phyloP scores from a whole-genome alignment of 2,329 filamentous ascomycete genomes.

The Pleomassaria siparia region DNA sequence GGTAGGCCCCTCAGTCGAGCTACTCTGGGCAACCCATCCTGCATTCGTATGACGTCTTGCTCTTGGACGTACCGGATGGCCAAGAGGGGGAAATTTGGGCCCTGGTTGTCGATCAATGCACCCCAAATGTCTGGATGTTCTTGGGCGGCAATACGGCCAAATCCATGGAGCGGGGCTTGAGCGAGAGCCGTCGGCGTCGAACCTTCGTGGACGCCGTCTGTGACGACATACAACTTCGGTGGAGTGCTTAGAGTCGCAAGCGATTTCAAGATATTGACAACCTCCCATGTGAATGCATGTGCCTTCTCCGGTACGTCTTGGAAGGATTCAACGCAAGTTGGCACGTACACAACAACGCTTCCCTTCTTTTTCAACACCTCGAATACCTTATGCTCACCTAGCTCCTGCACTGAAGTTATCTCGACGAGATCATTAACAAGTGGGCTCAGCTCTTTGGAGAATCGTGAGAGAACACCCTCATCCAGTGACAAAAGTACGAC shows the following conservation, averaged over 20 bases:
- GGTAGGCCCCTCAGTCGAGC: constrained; percentile 32
- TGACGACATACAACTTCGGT: constrained; percentile 35
- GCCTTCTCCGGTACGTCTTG: constrained; percentile 14
- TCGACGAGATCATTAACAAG: constrained; percentile 3
- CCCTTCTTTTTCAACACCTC: constrained; percentile 9
- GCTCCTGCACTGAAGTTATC: constrained; percentile 8
- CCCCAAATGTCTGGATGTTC: constrained; percentile 45
- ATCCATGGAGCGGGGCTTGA: constrained; percentile 39
- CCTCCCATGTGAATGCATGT: constrained; percentile 21
- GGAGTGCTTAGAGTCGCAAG: constrained; percentile 11
- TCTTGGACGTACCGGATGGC: constrained; percentile 44
- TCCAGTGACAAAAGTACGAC: constrained; percentile 3
- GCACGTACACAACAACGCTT: constrained; percentile 19
- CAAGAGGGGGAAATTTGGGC: constrained; percentile 33
- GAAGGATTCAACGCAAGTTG: constrained; percentile 8
- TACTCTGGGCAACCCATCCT: constrained; percentile 42
- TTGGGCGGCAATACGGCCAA: constrained; percentile 41
- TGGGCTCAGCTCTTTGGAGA: constrained; percentile 14
- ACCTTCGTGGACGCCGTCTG: constrained; percentile 25
- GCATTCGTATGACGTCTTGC: constrained; percentile 42
- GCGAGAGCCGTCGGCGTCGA: constrained; percentile 31
- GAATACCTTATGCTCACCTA: constrained; percentile 7
- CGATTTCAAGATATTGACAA: constrained; percentile 20
- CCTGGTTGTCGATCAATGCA: constrained; percentile 40
- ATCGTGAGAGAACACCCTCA: constrained; percentile 3